These are phyloP conservation scores for Pseudozyma sp. DNA, from an alignment of 1,284 basidiomycete species.

Conservation along the genomic window DNA sequence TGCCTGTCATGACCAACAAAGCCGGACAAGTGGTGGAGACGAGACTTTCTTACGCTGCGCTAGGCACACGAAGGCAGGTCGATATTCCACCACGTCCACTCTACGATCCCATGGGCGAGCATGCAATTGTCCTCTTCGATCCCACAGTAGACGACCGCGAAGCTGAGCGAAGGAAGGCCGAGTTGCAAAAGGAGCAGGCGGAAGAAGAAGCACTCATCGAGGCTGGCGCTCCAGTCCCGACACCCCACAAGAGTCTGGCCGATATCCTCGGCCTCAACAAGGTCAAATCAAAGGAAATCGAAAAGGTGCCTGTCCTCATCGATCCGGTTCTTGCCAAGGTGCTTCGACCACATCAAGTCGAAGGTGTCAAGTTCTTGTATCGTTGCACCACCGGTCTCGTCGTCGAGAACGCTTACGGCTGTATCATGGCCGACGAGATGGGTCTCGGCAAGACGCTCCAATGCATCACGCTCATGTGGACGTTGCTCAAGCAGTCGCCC, in stretches of 20 bases:
- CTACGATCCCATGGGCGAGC: constrained; percentile 96
- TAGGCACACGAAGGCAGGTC: constrained; percentile 86
- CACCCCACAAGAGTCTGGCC: constrained; percentile 92
- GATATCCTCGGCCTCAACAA: constrained; percentile 78
- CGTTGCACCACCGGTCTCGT: constrained; percentile 93
- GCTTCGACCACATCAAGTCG: constrained; percentile 65
- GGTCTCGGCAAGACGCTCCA: constrained; percentile 89
- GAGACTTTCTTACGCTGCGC: constrained; percentile 78
- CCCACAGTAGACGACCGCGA: constrained; percentile 84
- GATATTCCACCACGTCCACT: constrained; percentile 89
- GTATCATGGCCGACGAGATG: constrained; percentile 99
- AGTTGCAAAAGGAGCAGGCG: constrained; percentile 41
- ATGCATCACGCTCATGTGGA: constrained; percentile 96
- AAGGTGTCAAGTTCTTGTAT: constrained; percentile 95
- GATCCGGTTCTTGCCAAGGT: constrained; percentile 85
- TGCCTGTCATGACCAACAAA: constrained; percentile 85
- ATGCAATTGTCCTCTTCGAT: constrained; percentile 96
- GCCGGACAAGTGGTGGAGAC: constrained; percentile 80
- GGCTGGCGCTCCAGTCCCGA: constrained; percentile 27
- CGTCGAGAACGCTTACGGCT: constrained; percentile 91
- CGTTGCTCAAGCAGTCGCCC: constrained; percentile 95
- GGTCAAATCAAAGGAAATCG: constrained; percentile 57
- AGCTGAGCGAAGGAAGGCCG: constrained; percentile 54
- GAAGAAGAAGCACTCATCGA: constrained; percentile 42
- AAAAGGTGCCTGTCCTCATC: constrained; percentile 96